Evolutionary conservation across 2,329 filamentous ascomycete genomes (phyloP), one percentile per base, ranked within the genome.

Genomic region (Aspergillus carbonarius): DNA sequence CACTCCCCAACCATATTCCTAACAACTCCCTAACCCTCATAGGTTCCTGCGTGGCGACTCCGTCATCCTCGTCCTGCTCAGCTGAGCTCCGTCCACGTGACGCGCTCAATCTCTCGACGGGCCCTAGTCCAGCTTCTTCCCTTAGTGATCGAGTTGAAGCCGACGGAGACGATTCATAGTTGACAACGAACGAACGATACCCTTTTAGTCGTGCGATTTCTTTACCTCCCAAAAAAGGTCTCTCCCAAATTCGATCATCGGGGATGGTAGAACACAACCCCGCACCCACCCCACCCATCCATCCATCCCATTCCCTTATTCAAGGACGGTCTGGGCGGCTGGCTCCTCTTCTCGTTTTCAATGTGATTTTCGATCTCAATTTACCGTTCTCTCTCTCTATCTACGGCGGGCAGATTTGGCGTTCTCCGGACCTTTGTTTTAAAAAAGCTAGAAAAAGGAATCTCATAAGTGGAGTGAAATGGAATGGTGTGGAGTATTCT

Each of bases 11-110:
- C 53, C 23, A 23, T 23, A 32, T 17, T 39, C 4, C 54, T 35
- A 18, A 18, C 20, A 40, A 48, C 7, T 12, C 12, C 20, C 4
- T 17, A 27, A 32, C 9, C 9, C 5, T 44, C 40, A 60, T 66
- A 92, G 89, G 85, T 96, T 96, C 76, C 78, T 96, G 65, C 83
- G 92, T 74, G 92, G 92, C 60, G 92, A 96, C 74, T 92, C 89
- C 47, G 92, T 96, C 66, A 93, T 96, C 70, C 81, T 96, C 66
- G 91, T 96, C 60, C 81, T 96, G 68, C 82, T 96, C 72, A 93
- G 90, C 81, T 93, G 82, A 81, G 66, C 53, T 54, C n/a, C 54
- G 54, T 60, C 52, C 37, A 55, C 52, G 54, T 59, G 60, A 58
- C 52, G 42, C 49, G 55, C 60, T 47, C 37, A 44, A 46, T 47